Evolutionary conservation across 2,329 filamentous ascomycete genomes (phyloP), one percentile per base, ranked within the genome.

Genomic region (Fusarium subtropicale): DNA sequence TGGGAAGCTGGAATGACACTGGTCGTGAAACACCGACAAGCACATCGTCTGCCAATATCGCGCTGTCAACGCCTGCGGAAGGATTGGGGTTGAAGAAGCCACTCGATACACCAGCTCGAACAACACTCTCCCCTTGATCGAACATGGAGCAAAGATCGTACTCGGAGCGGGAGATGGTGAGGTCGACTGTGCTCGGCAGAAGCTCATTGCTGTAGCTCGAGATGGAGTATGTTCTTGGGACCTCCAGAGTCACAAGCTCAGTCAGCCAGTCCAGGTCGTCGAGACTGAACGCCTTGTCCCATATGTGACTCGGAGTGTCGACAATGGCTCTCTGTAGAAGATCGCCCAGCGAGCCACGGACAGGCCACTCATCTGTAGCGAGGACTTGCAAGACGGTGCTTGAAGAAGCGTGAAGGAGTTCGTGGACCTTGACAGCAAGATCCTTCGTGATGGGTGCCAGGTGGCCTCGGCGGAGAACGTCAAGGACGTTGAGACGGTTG

Each of bases 161-260:
- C 48, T 86, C 84, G 1, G 84, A 82, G 2, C 85, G 80, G 2
- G 84, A 86, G 31, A 87, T 79, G 0, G 83, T 85, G 15, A 87
- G 75, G 58, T 87, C 84, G 7, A 87, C 80, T 0, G 82, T 85
- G 57, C 76, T 81, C 0, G 85, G 85, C 0, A 87, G 80, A 7
- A 87, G 75, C 48, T 86, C 84, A 5, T 85, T 79, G 0, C 82
- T 80, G 66, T 81, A 81, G 71, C 80, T 85, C 0, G 85, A 85
- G 42, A 87, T 86, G 38, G 82, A 85, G 62, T 87, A 87, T 0
- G 84, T 86, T 12, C 85, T 80, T 1, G 84, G 85, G 1, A 86
- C 80, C 68, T 87, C 84, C 3, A 86, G 76, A 0, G 79, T 66
- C 10, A 87, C 79, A 3, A 86, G 77, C 3, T 85, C 82, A 0